phyloP scores from a whole-genome alignment of 192 early-diverging fungal species.

The Geranomyces michiganensis region DNA sequence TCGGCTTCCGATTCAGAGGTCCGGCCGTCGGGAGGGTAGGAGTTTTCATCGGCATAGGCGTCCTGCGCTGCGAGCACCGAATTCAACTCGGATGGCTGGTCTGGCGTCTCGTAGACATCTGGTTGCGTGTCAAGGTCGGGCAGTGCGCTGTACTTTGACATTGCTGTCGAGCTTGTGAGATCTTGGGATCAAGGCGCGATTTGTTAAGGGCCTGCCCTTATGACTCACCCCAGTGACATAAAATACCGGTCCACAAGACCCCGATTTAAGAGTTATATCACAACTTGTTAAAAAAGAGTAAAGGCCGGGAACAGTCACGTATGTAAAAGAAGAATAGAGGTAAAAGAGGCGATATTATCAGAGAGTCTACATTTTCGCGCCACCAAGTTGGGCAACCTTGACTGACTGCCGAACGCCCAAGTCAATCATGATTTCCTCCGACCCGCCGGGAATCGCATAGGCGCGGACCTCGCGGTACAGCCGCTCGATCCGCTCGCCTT shows the following conservation, averaged over 20 bases:
- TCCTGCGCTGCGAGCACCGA: background rate
- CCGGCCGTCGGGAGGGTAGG: no score
- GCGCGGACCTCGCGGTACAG: slow-evolving; percentile 83
- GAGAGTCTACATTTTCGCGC: slow-evolving; percentile 49
- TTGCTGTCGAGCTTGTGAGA: no score
- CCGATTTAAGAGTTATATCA: no score
- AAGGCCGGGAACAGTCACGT: no score
- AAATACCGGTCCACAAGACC: no score
- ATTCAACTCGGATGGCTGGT: slow-evolving; percentile 24
- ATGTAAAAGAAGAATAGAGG: background rate
- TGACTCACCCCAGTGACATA: no score
- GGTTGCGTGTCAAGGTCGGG: slow-evolving; percentile 78
- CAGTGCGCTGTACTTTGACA: slow-evolving; percentile 74
- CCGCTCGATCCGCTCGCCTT: slow-evolving; percentile 72
- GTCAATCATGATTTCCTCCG: slow-evolving; percentile 90
- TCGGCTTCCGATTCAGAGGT: slow-evolving; percentile 52
- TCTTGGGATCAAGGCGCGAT: no score
- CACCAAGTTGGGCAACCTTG: slow-evolving; percentile 77
- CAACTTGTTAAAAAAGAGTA: no score
- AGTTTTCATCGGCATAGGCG: slow-evolving; percentile 9
- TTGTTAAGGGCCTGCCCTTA: no score
- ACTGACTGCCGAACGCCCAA: slow-evolving; percentile 78
- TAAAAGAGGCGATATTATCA: background rate
- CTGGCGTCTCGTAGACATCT: slow-evolving; percentile 87
- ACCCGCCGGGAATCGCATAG: slow-evolving; percentile 84